Base-by-base conservation (phyloP, 2,329 filamentous ascomycete genomes). In the Beauveria bassiana region DNA sequence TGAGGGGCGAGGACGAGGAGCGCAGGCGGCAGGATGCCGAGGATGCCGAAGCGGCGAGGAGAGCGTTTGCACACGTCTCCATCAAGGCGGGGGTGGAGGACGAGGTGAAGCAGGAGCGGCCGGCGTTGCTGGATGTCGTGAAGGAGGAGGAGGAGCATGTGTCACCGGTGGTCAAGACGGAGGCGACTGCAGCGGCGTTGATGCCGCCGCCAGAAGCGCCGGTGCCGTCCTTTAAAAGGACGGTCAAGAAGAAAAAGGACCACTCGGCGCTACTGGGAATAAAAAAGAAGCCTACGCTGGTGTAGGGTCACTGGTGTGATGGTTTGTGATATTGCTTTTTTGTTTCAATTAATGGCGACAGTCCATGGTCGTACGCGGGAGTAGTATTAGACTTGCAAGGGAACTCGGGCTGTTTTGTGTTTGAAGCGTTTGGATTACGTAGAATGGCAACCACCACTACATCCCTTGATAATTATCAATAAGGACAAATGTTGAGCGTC, bases 221-320 rank as follows among this genome's bases (percentile, higher is more conserved):
- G 2, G 81, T 83, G 5, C 86, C 88, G 3, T 85, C 84, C 0
- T 96, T 93, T 70, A 89, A 89, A 73, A 81, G 89, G 63, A 84
- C 86, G 49, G 81, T 88, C 54, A 96, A 96, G 77, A 88, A 91
- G 77, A 98, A 96, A 78, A 96, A 95, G 74, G 86, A 95, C 63
- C 83, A 89, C 62, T 79, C 86, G 0, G 86, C 88, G 16, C 78
- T 87, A 24, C 74, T 96, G 54, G 92, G 93, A 1, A 93, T 97
- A 68, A 97, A 96, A 79, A 95, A 91, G 80, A 93, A 92, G 75
- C 78, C 81, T 18, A 78, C 82, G 1, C 69, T 87, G 20, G 80
- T 85, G 5, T 86, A 70, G 73, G 10, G 34, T 38, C 34, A 16
- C 34, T 38, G 34, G 14, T 38, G 12, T 38, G 34, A 16, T 38